Conservation (phyloP, 1,284 basidiomycete species). For the Pseudozyma tsukubaensis region DNA sequence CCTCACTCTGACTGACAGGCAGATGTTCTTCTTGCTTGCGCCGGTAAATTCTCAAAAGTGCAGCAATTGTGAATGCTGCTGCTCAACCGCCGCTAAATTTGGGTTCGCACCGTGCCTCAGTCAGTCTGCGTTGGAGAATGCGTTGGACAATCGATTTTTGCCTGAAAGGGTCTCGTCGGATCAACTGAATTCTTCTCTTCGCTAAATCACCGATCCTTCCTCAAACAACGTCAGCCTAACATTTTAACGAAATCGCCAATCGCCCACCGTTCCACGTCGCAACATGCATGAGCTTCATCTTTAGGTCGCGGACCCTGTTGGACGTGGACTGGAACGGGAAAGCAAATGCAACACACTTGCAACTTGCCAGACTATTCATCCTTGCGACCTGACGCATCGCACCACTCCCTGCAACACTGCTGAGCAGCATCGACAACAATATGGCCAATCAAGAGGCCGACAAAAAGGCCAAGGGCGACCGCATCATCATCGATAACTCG, state of each 20-base stretch:
- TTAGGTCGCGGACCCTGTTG: constrained; percentile 1
- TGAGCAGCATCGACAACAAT: neutral
- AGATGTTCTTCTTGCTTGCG: neutral
- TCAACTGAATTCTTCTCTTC: too few relatives aligned
- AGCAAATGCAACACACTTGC: too few relatives aligned
- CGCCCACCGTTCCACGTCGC: constrained; percentile 12
- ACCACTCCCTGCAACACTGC: neutral
- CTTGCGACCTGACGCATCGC: too few relatives aligned
- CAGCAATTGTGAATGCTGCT: neutral
- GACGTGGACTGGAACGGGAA: neutral
- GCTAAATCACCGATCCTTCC: neutral
- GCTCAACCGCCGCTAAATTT: neutral
- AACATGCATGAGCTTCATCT: constrained; percentile 1
- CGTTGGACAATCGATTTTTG: too few relatives aligned
- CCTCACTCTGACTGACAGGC: too few relatives aligned
- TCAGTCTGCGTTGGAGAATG: too few relatives aligned
- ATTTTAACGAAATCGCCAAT: neutral
- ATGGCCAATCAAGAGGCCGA: constrained; percentile 16
- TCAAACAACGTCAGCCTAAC: neutral
- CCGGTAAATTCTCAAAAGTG: neutral
- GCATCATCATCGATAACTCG: constrained; percentile 60
- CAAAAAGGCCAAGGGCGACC: constrained; percentile 19
- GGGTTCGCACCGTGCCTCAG: too few relatives aligned
- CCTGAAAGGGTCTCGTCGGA: too few relatives aligned
- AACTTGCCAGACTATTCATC: neutral